Conservation (phyloP, 768 basidiomycete genomes). For the Rhizopogon sp. region DNA sequence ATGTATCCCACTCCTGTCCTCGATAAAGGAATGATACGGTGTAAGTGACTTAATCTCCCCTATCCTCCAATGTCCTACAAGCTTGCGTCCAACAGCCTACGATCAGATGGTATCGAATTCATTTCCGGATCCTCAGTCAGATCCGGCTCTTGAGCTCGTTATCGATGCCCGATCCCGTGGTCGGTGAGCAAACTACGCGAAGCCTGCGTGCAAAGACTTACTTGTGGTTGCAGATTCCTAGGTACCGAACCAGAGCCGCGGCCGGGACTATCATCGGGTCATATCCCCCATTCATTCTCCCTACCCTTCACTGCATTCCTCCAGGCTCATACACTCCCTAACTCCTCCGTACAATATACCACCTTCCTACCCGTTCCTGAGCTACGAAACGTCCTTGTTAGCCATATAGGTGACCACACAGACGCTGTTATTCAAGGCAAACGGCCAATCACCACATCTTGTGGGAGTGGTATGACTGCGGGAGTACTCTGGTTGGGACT, state of each 20-base stretch:
- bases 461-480: slow-evolving; percentile 99
- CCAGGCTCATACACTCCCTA: slow-evolving; percentile 28
- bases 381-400: slow-evolving; percentile 53
- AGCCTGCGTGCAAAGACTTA: not conserved
- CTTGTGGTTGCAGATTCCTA: slow-evolving; percentile 49
- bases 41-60: slow-evolving; percentile 26
- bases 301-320: slow-evolving; percentile 81
- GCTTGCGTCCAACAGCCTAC: slow-evolving; percentile 50
- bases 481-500: slow-evolving; percentile 92
- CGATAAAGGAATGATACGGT: slow-evolving; percentile 42
- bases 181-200: slow-evolving; percentile 43
- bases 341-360: slow-evolving; percentile 44
- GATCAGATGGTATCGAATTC: slow-evolving; percentile 78
- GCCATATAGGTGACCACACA: slow-evolving; percentile 59
- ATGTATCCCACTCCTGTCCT: slow-evolving; percentile 52
- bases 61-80: slow-evolving; percentile 26
- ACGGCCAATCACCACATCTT: slow-evolving; percentile 64
- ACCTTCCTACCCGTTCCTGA: slow-evolving; percentile 54
- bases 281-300: slow-evolving; percentile 84
- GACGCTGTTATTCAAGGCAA: slow-evolving; percentile 57
- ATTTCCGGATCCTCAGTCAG: slow-evolving; percentile 35
- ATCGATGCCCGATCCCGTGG: slow-evolving; percentile 85
- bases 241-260: slow-evolving; percentile 88
- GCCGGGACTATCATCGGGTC: slow-evolving; percentile 81
- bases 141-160: slow-evolving; percentile 57